Evolutionary conservation across 2,329 filamentous ascomycete genomes (phyloP).

Genomic region (Alternaria sp.): DNA sequence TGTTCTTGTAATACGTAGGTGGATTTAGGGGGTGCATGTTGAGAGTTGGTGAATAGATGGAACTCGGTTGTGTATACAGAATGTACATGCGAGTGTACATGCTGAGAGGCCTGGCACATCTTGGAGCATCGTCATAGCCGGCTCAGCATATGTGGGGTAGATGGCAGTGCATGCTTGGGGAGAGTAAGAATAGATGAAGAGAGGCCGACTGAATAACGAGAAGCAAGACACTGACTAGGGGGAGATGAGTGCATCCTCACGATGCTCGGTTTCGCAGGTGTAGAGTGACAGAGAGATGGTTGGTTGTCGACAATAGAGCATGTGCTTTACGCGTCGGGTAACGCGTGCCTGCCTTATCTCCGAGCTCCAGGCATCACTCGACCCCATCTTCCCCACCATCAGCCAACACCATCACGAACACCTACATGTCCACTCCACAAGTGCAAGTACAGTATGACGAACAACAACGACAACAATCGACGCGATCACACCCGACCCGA

Average conservation of each 20-base stretch:
- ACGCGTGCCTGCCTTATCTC: conserved; percentile 18
- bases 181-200: background rate
- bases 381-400: conserved; percentile 14
- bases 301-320: conserved; percentile 7
- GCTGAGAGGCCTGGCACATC: background rate
- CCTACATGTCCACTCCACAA: conserved; percentile 14
- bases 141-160: background rate
- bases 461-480: conserved; percentile 28
- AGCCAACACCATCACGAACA: conserved; percentile 3
- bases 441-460: conserved; percentile 32
- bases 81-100: background rate
- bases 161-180: conserved; percentile 3
- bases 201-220: background rate
- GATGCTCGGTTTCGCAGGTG: conserved; percentile 9
- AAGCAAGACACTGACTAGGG: background rate
- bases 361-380: conserved; percentile 17
- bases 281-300: conserved; percentile 7
- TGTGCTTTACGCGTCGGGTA: conserved; percentile 10
- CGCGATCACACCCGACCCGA: conserved; percentile 29
- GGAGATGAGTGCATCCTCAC: background rate
- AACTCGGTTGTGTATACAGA: background rate
- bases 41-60: background rate
- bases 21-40: background rate
- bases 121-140: background rate
- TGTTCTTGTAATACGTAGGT: conserved; percentile 9